Percentiles rank a stretch among this genome's conserved stretches.
Evolutionary conservation across 345 rosid genomes (phyloP).

Genomic region (Arabis hirsuta): DNA sequence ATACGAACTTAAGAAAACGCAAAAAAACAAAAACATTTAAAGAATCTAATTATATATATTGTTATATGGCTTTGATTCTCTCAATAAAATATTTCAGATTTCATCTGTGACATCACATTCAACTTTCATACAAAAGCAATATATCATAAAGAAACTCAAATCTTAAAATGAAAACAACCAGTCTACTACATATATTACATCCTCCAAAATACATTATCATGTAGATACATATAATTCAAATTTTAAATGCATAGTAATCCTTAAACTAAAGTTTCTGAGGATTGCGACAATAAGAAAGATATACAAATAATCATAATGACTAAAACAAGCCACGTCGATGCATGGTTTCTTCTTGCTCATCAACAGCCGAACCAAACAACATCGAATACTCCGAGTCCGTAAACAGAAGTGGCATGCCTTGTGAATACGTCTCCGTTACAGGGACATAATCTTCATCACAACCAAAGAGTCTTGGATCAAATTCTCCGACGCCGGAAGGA

Average conservation of each 20-base stretch:
- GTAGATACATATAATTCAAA: not conserved
- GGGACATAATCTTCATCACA: constrained; percentile 23
- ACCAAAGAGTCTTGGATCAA: constrained; percentile 7
- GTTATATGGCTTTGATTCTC: too few species aligned
- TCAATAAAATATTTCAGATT: too few species aligned
- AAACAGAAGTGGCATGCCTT: constrained; percentile 25
- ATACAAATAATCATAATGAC: constrained; percentile 11
- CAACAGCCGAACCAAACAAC: constrained; percentile 32
- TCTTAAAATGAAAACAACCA: not conserved
- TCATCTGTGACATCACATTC: too few species aligned
- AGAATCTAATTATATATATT: too few species aligned
- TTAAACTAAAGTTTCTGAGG: not conserved
- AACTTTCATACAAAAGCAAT: too few species aligned
- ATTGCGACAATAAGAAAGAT: not conserved
- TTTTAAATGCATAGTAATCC: not conserved
- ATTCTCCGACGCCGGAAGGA: constrained; percentile 13
- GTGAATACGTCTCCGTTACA: constrained; percentile 25
- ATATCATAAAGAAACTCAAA: too few species aligned
- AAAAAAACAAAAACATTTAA: too few species aligned
- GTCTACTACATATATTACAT: constrained; percentile 10
- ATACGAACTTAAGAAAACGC: not conserved
- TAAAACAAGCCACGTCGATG: constrained; percentile 36
- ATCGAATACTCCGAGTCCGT: constrained; percentile 18
- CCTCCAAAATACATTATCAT: not conserved
- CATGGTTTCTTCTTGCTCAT: constrained; percentile 27